Percentiles rank a stretch among this genome's conserved stretches.
phyloP scores from a whole-genome alignment of 345 rosid genomes.

The Pugionium cornutum region DNA sequence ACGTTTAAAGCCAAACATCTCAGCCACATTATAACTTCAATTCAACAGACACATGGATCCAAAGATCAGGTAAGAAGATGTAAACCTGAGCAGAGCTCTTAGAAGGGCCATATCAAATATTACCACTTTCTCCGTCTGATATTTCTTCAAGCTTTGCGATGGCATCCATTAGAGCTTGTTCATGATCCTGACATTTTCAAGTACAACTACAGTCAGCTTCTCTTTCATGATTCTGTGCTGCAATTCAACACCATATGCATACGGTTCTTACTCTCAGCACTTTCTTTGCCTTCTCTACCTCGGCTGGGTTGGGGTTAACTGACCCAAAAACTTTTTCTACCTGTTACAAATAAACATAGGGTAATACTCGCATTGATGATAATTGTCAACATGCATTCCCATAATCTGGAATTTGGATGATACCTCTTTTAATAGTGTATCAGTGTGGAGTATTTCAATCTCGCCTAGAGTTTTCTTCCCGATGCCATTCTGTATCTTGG shows the following conservation, averaged over 20 bases:
- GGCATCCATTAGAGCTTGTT: slow-evolving; percentile 83
- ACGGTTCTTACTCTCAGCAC: slow-evolving; percentile 62
- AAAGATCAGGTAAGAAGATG: slow-evolving; percentile 13
- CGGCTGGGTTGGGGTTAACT: slow-evolving; percentile 62
- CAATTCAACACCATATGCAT: slow-evolving; percentile 1
- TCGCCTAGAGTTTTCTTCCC: slow-evolving; percentile 80
- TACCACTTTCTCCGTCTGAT: slow-evolving; percentile 98
- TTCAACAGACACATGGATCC: slow-evolving; percentile 11
- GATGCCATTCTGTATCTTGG: slow-evolving; percentile 63
- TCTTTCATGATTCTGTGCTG: neutral
- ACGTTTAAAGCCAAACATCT: slow-evolving; percentile 5
- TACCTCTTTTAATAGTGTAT: slow-evolving; percentile 89
- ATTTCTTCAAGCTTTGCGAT: slow-evolving; percentile 90
- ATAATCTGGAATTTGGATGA: slow-evolving; percentile 6
- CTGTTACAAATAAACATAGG: slow-evolving; percentile 44
- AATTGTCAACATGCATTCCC: neutral
- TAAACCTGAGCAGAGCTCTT: slow-evolving; percentile 32
- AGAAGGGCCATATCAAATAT: slow-evolving; percentile 35
- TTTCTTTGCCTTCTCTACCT: slow-evolving; percentile 85
- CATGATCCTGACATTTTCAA: slow-evolving; percentile 67
- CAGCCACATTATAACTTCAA: slow-evolving; percentile 24
- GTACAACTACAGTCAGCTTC: slow-evolving; percentile 10
- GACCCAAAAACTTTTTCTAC: slow-evolving; percentile 82
- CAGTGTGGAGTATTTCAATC: slow-evolving; percentile 91
- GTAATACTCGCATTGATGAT: neutral